These are phyloP conservation scores for Coemansia sp. DNA, from an alignment of 192 early-diverging fungal genomes.

Conservation along the genomic window DNA sequence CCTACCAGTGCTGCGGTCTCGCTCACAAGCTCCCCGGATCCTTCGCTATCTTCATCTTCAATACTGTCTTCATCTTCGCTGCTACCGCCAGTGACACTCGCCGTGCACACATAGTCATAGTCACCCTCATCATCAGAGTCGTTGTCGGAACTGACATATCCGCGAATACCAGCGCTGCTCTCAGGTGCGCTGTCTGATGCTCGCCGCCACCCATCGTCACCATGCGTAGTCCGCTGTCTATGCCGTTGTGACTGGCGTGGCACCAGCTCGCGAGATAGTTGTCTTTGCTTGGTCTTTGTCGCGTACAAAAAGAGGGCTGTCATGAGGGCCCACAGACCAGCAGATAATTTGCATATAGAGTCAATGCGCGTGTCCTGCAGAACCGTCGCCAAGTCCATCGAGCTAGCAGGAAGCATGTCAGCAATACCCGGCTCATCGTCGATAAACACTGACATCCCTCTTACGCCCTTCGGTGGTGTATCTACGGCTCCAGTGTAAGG, in stretches of 20 bases:
- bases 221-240: not conserved
- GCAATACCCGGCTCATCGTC: constrained; percentile 38
- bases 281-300: constrained; percentile 16
- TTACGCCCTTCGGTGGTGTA: not conserved
- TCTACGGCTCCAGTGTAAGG: not conserved
- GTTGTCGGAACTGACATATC: not conserved
- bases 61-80: constrained; percentile 16
- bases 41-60: constrained; percentile 25
- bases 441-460: constrained; percentile 31
- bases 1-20: constrained; percentile 38
- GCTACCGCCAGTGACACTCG: constrained; percentile 19
- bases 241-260: not conserved
- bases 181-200: not conserved
- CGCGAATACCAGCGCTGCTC: not conserved
- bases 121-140: constrained; percentile 18
- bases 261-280: not conserved
- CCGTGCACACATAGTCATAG: constrained; percentile 32
- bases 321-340: constrained; percentile 37
- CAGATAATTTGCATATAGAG: constrained; percentile 33
- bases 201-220: too few species aligned
- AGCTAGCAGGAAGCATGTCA: not conserved
- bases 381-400: constrained; percentile 18
- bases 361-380: constrained; percentile 36
- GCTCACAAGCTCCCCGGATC: not conserved
- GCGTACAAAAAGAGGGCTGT: constrained; percentile 30